A percentile compares a stretch with the other conserved stretches of the same genome.
Conservation (phyloP, 345 rosid species). For the Arabidopsis arenosa region DNA sequence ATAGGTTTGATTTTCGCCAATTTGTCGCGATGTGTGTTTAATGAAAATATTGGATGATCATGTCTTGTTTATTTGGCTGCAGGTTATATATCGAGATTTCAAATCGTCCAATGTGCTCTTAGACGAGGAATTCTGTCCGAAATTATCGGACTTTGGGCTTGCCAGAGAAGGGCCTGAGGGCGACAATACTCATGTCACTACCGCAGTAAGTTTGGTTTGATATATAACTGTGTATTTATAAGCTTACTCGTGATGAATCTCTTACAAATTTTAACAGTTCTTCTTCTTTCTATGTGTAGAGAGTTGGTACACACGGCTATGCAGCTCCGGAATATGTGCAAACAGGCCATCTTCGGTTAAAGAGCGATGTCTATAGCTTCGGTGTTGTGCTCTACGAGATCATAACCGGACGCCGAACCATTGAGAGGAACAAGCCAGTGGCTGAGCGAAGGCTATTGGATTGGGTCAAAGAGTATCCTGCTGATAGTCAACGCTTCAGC, state of each 20-base stretch:
- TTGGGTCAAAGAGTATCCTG: conserved; percentile 81
- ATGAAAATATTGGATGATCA: conserved; percentile 17
- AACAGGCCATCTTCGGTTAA: conserved; percentile 78
- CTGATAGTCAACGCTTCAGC: conserved; percentile 62
- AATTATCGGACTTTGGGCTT: conserved; percentile 90
- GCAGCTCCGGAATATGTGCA: conserved; percentile 92
- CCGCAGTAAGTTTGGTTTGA: conserved; percentile 62
- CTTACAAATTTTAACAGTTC: not conserved
- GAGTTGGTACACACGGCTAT: conserved; percentile 85
- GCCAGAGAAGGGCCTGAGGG: conserved; percentile 90
- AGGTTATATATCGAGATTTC: conserved; percentile 88
- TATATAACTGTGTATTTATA: not conserved
- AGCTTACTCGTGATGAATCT: not conserved
- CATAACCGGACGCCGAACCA: conserved; percentile 75
- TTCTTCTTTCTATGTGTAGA: conserved; percentile 49
- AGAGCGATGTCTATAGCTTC: conserved; percentile 89
- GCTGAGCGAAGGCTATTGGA: conserved; percentile 68
- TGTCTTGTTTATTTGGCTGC: conserved; percentile 21
- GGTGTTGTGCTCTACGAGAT: conserved; percentile 88
- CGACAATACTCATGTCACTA: conserved; percentile 84
- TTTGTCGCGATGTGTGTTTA: not conserved
- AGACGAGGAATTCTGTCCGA: conserved; percentile 69
- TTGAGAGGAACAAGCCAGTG: conserved; percentile 71
- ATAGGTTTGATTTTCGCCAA: not conserved
- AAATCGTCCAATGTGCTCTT: conserved; percentile 81